These are phyloP conservation scores for Colletotrichum sp. DNA, from an alignment of 2,329 filamentous ascomycete species.

Conservation along the genomic window DNA sequence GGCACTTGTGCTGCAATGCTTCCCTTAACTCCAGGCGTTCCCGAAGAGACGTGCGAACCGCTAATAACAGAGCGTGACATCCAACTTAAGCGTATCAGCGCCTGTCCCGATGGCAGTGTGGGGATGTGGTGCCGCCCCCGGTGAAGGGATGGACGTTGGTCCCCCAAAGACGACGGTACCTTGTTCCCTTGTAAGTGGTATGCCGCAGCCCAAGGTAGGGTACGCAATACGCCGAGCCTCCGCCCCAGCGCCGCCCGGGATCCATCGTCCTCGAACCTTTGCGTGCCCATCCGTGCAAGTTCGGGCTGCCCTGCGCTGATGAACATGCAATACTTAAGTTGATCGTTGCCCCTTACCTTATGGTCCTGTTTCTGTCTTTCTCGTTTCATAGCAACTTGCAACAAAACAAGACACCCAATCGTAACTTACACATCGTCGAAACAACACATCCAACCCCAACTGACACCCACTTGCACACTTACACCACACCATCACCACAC, in stretches of 20 bases:
- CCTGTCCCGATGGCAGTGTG: background rate
- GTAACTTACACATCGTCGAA: background rate
- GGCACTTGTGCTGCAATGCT: background rate
- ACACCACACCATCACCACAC: background rate
- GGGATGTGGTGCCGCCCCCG: background rate
- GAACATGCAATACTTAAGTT: background rate
- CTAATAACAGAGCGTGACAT: background rate
- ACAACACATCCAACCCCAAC: background rate
- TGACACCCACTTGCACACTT: background rate
- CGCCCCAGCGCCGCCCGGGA: conserved; percentile 15
- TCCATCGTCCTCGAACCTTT: background rate
- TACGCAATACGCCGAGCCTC: conserved; percentile 8
- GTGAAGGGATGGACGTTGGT: background rate
- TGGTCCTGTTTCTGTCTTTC: rapidly evolving
- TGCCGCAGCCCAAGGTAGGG: background rate
- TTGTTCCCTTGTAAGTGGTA: background rate
- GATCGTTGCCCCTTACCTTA: background rate
- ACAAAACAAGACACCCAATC: background rate
- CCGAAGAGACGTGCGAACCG: background rate
- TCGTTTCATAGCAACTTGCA: background rate
- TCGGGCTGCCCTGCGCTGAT: background rate
- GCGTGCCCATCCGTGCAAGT: background rate
- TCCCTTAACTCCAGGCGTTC: background rate
- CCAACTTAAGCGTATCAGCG: background rate
- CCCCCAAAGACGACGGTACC: background rate